Conservation (phyloP, 2,329 filamentous ascomycete genomes). For the Cladorrhinum sp. region DNA sequence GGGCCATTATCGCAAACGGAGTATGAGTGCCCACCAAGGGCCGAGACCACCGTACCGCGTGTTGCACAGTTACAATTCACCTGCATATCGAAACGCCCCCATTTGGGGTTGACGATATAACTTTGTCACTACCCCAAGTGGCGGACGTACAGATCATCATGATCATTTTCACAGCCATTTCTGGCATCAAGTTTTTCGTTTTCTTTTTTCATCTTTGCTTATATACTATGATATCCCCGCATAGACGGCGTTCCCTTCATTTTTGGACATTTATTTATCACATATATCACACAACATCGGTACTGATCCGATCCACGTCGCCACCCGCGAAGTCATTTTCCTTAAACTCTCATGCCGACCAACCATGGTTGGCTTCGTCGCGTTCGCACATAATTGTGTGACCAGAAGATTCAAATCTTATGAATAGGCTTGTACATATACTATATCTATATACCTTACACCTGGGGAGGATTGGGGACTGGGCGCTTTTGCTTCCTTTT, state of each 20-base stretch:
- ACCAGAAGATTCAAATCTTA: background rate
- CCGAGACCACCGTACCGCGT: slow-evolving; percentile 45
- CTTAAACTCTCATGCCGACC: slow-evolving; percentile 6
- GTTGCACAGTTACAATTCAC: slow-evolving; percentile 58
- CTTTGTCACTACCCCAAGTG: background rate
- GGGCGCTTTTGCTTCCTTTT: background rate
- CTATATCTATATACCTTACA: background rate
- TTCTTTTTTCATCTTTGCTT: background rate
- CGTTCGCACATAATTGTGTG: background rate
- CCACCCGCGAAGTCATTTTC: slow-evolving; percentile 7
- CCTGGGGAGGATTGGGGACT: background rate
- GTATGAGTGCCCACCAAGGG: slow-evolving; percentile 29
- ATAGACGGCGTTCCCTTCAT: slow-evolving; percentile 8
- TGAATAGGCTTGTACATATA: background rate
- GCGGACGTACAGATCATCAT: background rate
- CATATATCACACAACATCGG: background rate
- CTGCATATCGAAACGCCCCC: slow-evolving; percentile 52
- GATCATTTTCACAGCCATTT: slow-evolving; percentile 2
- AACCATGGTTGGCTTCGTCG: background rate
- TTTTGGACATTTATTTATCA: background rate
- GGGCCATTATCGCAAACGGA: slow-evolving; percentile 39
- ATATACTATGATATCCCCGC: slow-evolving; percentile 8
- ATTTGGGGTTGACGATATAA: slow-evolving; percentile 48
- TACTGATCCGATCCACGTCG: slow-evolving; percentile 1
- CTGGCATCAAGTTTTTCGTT: background rate